Base-by-base conservation (phyloP, 2,329 filamentous ascomycete species). In the Colletotrichum endophyticum region DNA sequence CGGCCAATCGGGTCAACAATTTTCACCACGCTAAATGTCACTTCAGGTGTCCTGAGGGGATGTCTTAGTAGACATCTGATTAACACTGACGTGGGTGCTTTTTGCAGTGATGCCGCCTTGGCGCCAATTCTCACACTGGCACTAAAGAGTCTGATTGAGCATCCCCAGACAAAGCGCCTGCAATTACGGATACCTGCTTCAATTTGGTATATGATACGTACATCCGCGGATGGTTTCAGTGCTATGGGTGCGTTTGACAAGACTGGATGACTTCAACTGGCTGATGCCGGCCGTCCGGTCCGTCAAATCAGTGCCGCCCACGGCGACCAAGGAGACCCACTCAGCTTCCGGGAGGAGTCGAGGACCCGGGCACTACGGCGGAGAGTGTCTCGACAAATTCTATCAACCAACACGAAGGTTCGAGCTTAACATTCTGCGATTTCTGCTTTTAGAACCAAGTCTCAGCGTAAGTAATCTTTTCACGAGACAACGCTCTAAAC, bases 1-100 rank as follows among this genome's bases (percentile, higher is more conserved):
- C 44, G 6, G 0, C 44, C 44, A 53, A 22, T 53, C 44, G n/a
- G 44, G n/a, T 22, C n/a, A 53, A 0, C 2, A 0, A 13, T 13
- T 53, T 12, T 22, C n/a, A 53, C n/a, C 8, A 22, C 44, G 44
- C 44, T 22, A 22, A 22, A 22, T 53, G 0, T 53, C 6, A 22
- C 11, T 53, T 13, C n/a, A 53, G 44, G 2, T 13, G 12, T 8
- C 4, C n/a, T 22, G n/a, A 22, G 44, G 19, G 3, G 44, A 22
- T 22, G 11, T 3, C 11, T 53, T 53, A 3, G 44, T 22, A 11
- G n/a, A 53, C 12, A 53, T 22, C 44, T 7, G 3, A 13, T 12
- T 5, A 53, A 8, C n/a, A 1, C 44, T 12, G 44, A 22, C 44
- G 9, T 1, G 19, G 39, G 19, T 49, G 11, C 44, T 22, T 19